These are phyloP conservation scores for Exophiala bonariae DNA, from an alignment of 2,329 filamentous ascomycete genomes.

Conservation along the genomic window DNA sequence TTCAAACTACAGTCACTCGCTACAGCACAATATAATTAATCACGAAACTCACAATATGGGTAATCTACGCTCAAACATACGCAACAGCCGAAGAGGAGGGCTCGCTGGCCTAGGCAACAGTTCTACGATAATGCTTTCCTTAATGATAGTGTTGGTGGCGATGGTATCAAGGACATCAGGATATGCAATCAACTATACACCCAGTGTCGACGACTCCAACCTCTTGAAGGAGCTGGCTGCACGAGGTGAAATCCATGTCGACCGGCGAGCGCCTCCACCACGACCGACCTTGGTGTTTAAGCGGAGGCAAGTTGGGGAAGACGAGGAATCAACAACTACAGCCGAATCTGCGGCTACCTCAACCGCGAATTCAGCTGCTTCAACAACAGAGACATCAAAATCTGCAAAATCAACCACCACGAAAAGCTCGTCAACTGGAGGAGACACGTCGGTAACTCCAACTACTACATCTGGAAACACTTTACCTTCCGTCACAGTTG, in stretches of 20 bases:
- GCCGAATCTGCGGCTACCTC: conserved; percentile 5
- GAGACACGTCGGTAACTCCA: neutral
- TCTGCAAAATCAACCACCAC: conserved; percentile 20
- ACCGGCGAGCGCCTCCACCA: conserved; percentile 13
- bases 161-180: conserved; percentile 8
- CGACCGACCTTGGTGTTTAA: conserved; percentile 11
- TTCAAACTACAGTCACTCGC: neutral
- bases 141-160: conserved; percentile 19
- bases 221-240: conserved; percentile 16
- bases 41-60: too few species aligned
- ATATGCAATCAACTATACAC: conserved; percentile 12
- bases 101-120: too few species aligned
- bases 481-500: conserved; percentile 17
- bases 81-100: neutral
- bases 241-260: conserved; percentile 26
- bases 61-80: too few species aligned
- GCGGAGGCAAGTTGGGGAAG: conserved; percentile 10
- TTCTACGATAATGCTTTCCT: conserved; percentile 12
- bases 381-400: conserved; percentile 4
- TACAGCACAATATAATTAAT: too few species aligned
- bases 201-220: conserved; percentile 11
- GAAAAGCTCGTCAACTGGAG: neutral
- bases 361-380: conserved; percentile 8
- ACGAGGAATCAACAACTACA: conserved; percentile 13
- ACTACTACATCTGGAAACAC: conserved; percentile 15